These are phyloP conservation scores for Corchorus olitorius DNA, from an alignment of 345 rosid species.

Conservation along the genomic window DNA sequence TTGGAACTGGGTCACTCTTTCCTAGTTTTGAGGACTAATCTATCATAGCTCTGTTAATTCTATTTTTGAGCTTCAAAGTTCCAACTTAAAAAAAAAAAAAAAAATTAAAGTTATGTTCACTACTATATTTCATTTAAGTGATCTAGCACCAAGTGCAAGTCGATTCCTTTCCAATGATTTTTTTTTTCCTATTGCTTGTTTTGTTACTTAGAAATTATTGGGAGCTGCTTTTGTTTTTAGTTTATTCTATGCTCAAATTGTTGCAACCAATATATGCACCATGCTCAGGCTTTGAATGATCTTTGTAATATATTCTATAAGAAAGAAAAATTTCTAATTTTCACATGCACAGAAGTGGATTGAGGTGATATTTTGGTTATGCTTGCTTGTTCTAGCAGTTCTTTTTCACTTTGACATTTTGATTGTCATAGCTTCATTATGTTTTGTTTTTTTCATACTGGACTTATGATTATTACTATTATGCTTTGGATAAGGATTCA, in stretches of 20 bases:
- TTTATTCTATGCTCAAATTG: background rate
- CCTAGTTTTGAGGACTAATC: background rate
- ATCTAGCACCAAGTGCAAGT: background rate
- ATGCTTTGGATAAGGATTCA: slow-evolving; percentile 46
- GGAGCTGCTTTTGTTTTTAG: slow-evolving; percentile 1
- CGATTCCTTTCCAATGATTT: background rate
- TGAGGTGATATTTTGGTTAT: background rate
- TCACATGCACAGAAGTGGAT: background rate
- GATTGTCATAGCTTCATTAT: background rate
- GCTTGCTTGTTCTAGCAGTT: background rate
- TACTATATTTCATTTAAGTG: background rate
- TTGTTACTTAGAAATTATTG: slow-evolving; percentile 3
- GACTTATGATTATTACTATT: background rate
- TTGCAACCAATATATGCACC: background rate
- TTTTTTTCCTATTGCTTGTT: background rate
- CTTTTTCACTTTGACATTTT: background rate
- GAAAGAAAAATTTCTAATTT: background rate
- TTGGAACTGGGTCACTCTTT: background rate
- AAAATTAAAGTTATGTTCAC: background rate
- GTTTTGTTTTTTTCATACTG: background rate
- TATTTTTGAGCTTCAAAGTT: slow-evolving; percentile 3
- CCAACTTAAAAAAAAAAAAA: too few relatives aligned
- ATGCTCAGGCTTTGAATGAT: slow-evolving; percentile 3
- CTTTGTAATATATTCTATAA: background rate
- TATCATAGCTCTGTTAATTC: background rate